Evolutionary conservation across 805 yeast genomes (phyloP).

Genomic region (Sugiyamaella lignohabitans): DNA sequence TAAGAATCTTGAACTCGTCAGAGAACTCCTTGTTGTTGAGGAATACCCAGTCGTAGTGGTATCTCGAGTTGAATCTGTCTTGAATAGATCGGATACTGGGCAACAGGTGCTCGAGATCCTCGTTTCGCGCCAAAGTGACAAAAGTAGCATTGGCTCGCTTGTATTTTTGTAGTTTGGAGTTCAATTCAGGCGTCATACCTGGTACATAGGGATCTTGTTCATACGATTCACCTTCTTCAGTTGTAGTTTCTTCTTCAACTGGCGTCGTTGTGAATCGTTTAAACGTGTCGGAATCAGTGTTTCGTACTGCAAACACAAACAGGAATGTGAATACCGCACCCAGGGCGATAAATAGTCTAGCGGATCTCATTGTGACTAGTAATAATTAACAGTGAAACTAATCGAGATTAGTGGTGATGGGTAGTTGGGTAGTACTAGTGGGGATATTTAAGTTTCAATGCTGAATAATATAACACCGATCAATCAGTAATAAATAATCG

Average conservation of each 20-base stretch:
- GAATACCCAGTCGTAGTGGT: conserved; percentile 73
- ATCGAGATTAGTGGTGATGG: too few relatives aligned
- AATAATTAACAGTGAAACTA: too few relatives aligned
- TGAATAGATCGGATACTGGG: conserved; percentile 58
- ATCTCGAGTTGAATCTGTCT: conserved; percentile 55
- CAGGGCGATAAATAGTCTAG: neutral
- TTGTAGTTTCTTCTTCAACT: neutral
- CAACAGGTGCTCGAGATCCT: conserved; percentile 51
- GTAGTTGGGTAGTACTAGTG: too few relatives aligned
- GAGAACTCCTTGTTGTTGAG: conserved; percentile 62
- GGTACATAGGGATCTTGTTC: neutral
- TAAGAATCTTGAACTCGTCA: conserved; percentile 45
- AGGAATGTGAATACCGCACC: neutral
- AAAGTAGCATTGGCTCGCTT: conserved; percentile 49
- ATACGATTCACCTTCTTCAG: conserved; percentile 1
- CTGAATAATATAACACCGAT: too few relatives aligned
- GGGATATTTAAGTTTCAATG: too few relatives aligned
- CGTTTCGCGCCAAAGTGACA: conserved; percentile 63
- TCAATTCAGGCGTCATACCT: neutral
- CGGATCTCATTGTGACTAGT: neutral
- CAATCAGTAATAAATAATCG: too few relatives aligned
- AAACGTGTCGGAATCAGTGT: conserved; percentile 1
- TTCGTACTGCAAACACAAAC: neutral
- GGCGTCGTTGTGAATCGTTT: too few relatives aligned
- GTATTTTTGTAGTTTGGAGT: neutral